Evolutionary conservation across 176 grass and related monocot genomes (phyloP).

Genomic region (Alloteropsis semialata): DNA sequence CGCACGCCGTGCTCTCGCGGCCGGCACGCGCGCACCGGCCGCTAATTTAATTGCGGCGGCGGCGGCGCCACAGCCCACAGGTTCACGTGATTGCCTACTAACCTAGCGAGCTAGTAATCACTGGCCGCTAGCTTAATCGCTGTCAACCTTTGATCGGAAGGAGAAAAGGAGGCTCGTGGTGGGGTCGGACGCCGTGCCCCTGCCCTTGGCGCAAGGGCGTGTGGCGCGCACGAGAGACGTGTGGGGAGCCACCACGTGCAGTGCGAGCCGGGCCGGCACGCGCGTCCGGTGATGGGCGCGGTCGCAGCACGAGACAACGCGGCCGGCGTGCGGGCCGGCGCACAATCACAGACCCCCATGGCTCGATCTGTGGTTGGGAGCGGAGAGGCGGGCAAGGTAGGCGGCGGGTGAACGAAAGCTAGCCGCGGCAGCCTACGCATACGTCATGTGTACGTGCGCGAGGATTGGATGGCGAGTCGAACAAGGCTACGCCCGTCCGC

Average conservation of each 20-base stretch:
- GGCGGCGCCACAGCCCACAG: background rate
- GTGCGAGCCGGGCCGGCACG: background rate
- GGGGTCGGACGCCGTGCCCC: too few relatives aligned
- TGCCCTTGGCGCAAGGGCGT: background rate
- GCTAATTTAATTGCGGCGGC: background rate
- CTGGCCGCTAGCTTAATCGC: background rate
- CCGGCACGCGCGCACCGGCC: background rate
- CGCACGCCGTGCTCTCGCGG: background rate
- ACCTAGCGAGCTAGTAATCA: background rate
- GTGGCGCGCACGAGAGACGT: background rate
- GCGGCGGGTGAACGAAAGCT: background rate
- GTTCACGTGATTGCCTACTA: background rate
- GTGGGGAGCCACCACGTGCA: background rate
- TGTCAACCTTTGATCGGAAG: background rate
- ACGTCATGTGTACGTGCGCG: background rate
- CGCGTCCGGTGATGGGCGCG: background rate
- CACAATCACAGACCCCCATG: too few relatives aligned
- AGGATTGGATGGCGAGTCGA: background rate
- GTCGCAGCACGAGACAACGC: background rate
- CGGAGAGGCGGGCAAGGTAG: conserved; percentile 4
- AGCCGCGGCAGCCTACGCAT: background rate
- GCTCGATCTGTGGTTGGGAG: conserved; percentile 4
- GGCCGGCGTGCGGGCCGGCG: too few relatives aligned
- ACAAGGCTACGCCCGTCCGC: background rate
- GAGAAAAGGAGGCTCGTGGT: too few relatives aligned